Evolutionary conservation across 2,329 filamentous ascomycete species (phyloP), one percentile per base, ranked within the genome.

Genomic region (Penicillium sp.): DNA sequence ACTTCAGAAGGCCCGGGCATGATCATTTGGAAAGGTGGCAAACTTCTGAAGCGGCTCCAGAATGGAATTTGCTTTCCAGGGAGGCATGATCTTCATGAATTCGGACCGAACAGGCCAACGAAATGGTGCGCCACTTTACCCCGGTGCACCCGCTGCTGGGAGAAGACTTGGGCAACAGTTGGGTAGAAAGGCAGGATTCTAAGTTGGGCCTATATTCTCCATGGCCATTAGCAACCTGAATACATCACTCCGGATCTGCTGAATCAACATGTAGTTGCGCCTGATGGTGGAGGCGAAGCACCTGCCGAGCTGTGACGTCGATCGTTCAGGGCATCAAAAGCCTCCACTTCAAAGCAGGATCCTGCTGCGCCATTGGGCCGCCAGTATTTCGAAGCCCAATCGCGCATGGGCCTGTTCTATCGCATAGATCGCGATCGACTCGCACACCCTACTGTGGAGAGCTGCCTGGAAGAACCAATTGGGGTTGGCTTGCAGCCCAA

Each of bases 141-240:
- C 27, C 35, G 41, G 41, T 45, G 40, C 27, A 26, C 41, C 29
- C 30, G 36, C 42, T 32, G 23, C 36, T 30, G 29, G 35, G 30
- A 32, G 10, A 33, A 47, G 25, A 8, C 4, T 34, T 44, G 48
- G 51, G 51, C 51, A 54, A 44, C 51, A 47, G 42, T 54, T 48
- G 50, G 51, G 47, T 47, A 54, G 31, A 12, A 37, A 30, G 26
- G 36, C 48, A 45, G 45, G 36, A 37, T 41, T 18, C 8, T 25
- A 32, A 38, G 36, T 38, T 33, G 41, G 42, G 34, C 28, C 31
- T 42, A 23, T 28, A 12, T 41, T 39, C 35, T 48, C 28, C 34
- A 44, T 45, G 40, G 39, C 29, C 15, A 30, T 44, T 50, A 32
- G 35, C 17, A 37, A 42, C 33, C 29, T 41, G 36, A 50, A 41